Evolutionary conservation across 2,329 filamentous ascomycete genomes (phyloP), one percentile per base, ranked within the genome.

Genomic region (Aspergillus terreus): DNA sequence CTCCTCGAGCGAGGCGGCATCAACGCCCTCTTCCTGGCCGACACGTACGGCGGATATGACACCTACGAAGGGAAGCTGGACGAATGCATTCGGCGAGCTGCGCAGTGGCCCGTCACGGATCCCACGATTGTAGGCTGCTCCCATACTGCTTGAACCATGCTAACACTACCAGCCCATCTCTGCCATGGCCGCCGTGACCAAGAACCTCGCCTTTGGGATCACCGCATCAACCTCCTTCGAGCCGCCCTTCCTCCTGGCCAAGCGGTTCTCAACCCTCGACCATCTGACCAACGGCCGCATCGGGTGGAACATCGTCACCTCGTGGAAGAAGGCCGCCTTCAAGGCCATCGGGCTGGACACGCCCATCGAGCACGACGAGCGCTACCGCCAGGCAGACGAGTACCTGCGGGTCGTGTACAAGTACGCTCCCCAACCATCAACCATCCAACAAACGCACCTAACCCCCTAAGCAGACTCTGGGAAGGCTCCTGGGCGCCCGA

Each of bases 271-370:
- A 0, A 83, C 81, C 0, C 64, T 86, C 0, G 82, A 86, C 52
- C 82, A 86, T 63, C 70, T 86, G 41, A 86, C 83, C 0, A 71
- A 76, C 3, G 83, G 83, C 0, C 73, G 83, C 0, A 76, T 86
- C 32, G 83, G 81, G 0, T 85, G 83, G 84, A 87, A 87, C 54
- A 84, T 87, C 17, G 84, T 87, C 0, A 86, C 83, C 0, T 78
- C 74, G 1, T 84, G 79, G 76, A 82, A 82, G 62, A 84, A 85
- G 59, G 76, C 79, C 0, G 82, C 82, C 0, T 83, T 83, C 64
- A 83, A 84, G 59, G 82, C 81, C 0, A 83, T 85, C 49, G 82
- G 82, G 0, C 62, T 84, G 2, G 78, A 83, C 11, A 78, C 67
- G 4, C 78, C 79, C 0, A 80, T 82, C 30, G 78, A 82, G 50